phyloP scores from a whole-genome alignment of 2,329 filamentous ascomycete species.

The Clarireedia paspali region DNA sequence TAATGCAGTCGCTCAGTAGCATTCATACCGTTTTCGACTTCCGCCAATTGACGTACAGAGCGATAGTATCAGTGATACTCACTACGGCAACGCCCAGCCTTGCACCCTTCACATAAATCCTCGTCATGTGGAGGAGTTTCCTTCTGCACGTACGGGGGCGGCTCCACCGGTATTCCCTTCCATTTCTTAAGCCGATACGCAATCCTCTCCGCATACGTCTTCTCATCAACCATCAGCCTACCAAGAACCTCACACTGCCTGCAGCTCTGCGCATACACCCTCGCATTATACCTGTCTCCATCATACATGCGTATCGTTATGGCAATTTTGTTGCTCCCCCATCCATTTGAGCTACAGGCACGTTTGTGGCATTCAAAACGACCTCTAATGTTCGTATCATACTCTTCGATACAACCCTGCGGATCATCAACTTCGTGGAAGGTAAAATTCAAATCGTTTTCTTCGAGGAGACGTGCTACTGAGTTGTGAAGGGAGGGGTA shows the following conservation, averaged over 20 bases:
- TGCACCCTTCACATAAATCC: constrained; percentile 22
- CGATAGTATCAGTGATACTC: too few species aligned
- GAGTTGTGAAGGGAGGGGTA: constrained; percentile 28
- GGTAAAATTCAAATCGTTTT: constrained; percentile 27
- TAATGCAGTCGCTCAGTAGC: constrained; percentile 86
- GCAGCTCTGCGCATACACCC: constrained; percentile 37
- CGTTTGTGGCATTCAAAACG: constrained; percentile 32
- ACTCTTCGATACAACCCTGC: constrained; percentile 19
- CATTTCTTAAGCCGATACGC: constrained; percentile 36
- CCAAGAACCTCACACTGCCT: constrained; percentile 31
- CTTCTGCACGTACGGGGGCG: constrained; percentile 11
- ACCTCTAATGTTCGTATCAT: constrained; percentile 36
- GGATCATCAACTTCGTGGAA: constrained; percentile 29
- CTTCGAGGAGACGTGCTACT: constrained; percentile 27
- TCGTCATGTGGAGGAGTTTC: constrained; percentile 20
- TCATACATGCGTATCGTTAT: constrained; percentile 36
- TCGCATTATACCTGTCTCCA: constrained; percentile 34
- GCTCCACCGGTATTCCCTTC: constrained; percentile 28
- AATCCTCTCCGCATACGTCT: constrained; percentile 35
- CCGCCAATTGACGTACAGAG: constrained; percentile 59
- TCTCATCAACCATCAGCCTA: constrained; percentile 29
- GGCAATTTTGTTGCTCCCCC: constrained; percentile 35
- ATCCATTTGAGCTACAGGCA: constrained; percentile 28
- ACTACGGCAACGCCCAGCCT: constrained; percentile 10
- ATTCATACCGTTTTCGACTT: constrained; percentile 98